Base-by-base conservation (phyloP, 257 asterid species). In the Nicotiana sylvestris region DNA sequence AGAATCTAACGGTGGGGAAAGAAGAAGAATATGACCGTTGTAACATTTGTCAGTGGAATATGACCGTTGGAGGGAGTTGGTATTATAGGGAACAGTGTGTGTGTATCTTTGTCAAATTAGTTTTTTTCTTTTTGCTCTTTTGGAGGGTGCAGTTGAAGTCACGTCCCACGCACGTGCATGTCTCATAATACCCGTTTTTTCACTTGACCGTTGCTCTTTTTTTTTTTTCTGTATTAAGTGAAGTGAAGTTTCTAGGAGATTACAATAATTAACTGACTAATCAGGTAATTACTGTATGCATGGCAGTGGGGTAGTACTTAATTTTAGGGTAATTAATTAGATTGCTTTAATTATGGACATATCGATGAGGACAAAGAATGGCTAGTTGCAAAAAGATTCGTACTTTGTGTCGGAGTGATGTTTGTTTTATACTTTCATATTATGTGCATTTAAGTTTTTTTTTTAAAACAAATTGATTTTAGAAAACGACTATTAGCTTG, bases 11-110 rank as follows among this genome's bases (percentile, higher is more conserved):
- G 97, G 96, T 81, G 82, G 85, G 83, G 86, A 87, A 16, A 74
- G 87, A 80, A 49, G 8, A 66, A 81, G 77, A 84, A 92, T 92
- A 81, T 85, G 92, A 92, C 98, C 98, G 98, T 95, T 95, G 81
- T 25, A 80, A 49, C 56, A 84, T 65, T 64, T 90, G 98, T 91
- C 92, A 90, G 95, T 83, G 86, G 83, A 94, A 92, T 91, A 86
- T 86, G 94, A 89, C 97, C 97, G 98, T 94, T 91, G 89, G 77
- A 80, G 85, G 88, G 84, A 81, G 86, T 78, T 85, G 86, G 87
- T 74, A 86, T 80, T 62, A 81, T 87, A 83, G 86, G 84, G 90
- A 88, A 49, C 84, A 80, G 60, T 43, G 51, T 43, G 51, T 43
- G 51, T 37, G 43, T 43, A 12, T 21, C 21, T 21, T 21, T 61